A percentile compares a stretch with the other conserved stretches of the same genome.
phyloP scores from a whole-genome alignment of 2,329 filamentous ascomycete genomes.

The Diaporthe ilicicola region DNA sequence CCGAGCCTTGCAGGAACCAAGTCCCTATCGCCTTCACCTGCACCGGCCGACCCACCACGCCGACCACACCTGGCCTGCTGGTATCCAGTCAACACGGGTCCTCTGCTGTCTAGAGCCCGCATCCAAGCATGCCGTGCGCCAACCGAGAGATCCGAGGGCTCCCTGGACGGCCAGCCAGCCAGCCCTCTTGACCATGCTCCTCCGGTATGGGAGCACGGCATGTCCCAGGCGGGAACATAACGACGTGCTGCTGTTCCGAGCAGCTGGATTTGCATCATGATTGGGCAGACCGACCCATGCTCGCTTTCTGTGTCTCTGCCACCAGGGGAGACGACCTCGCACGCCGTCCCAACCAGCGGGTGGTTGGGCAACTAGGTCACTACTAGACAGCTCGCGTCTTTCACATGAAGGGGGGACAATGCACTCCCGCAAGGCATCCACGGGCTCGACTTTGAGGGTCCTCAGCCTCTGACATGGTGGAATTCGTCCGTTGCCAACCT shows the following conservation, averaged over 20 bases:
- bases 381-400: background rate
- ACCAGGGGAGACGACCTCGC: background rate
- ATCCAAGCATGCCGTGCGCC: slow-evolving; percentile 22
- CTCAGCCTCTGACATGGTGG: background rate
- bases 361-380: background rate
- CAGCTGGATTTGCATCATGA: background rate
- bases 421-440: background rate
- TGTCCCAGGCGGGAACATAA: slow-evolving; percentile 11
- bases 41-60: slow-evolving; percentile 1
- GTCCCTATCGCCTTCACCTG: slow-evolving; percentile 10
- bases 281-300: background rate
- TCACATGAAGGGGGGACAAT: background rate
- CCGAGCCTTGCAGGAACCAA: slow-evolving; percentile 33
- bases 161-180: background rate
- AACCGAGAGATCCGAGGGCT: slow-evolving; percentile 20
- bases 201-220: slow-evolving; percentile 15
- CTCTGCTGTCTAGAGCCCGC: background rate
- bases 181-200: background rate
- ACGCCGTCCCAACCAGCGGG: background rate
- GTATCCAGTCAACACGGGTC: background rate
- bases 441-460: background rate
- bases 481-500: slow-evolving; percentile 13
- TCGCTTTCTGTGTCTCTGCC: slow-evolving; percentile 1
- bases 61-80: slow-evolving; percentile 11
- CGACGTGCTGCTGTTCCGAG: slow-evolving; percentile 19